phyloP scores from a whole-genome alignment of 139 green algal species.

The Chlamydomonas urium region DNA sequence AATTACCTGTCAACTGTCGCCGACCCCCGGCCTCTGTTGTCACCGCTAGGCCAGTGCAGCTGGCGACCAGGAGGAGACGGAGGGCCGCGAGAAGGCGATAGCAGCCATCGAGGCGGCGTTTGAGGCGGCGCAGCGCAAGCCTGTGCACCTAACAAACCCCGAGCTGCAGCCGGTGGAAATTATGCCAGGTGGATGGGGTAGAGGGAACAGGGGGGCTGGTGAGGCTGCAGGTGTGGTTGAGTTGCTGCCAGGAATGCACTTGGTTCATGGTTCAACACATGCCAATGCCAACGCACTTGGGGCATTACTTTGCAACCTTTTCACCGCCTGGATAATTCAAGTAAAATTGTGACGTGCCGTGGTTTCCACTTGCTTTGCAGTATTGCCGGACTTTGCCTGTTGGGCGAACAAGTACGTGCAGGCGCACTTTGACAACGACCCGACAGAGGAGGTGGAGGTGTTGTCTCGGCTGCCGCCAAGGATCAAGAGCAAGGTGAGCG shows the following conservation, averaged over 20 bases:
- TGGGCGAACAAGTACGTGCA: constrained; percentile 37
- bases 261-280: background rate
- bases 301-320: background rate
- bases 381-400: constrained; percentile 33
- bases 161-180: constrained; percentile 47
- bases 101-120: constrained; percentile 52
- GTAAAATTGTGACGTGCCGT: background rate
- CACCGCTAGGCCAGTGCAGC: too few species aligned
- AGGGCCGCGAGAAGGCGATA: constrained; percentile 15
- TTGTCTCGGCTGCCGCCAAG: background rate
- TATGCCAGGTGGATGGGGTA: constrained; percentile 27
- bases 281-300: background rate
- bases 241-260: too few species aligned
- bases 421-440: constrained; percentile 36
- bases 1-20: too few species aligned
- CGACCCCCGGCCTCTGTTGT: too few species aligned
- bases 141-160: constrained; percentile 57
- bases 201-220: background rate
- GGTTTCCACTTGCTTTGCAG: background rate
- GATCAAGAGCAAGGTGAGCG: background rate
- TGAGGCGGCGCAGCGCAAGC: constrained; percentile 41
- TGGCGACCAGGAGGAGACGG: too few species aligned
- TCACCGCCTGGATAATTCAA: background rate
- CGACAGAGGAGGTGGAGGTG: constrained; percentile 15
- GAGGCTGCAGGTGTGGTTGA: too few species aligned